Conservation (phyloP, 352 stramenopile species). For the Phytophthora megakarya region DNA sequence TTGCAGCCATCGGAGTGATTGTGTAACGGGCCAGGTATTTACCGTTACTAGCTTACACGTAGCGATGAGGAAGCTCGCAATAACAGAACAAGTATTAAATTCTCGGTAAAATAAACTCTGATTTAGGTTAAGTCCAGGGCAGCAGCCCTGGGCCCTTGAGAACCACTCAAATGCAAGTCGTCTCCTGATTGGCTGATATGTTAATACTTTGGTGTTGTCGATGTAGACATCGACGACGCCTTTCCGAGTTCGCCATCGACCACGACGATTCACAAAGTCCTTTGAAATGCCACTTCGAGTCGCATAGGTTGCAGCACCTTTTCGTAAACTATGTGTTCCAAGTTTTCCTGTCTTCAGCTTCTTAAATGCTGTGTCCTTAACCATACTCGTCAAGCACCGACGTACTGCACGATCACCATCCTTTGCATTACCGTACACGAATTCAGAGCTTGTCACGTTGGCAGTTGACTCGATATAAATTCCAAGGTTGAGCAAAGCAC, state of each 20-base stretch:
- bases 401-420: conserved; percentile 18
- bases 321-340: conserved; percentile 4
- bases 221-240: conserved; percentile 15
- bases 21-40: no score
- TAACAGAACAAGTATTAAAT: no score
- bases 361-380: conserved; percentile 8
- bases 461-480: conserved; percentile 16
- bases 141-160: no score
- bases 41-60: no score
- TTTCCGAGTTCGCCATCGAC: conserved; percentile 19
- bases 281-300: conserved; percentile 17
- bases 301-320: conserved; percentile 16
- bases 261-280: conserved; percentile 15
- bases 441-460: conserved; percentile 3
- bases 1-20: no score
- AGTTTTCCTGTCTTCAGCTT: conserved; percentile 11
- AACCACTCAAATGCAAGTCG: no score
- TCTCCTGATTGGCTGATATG: no score
- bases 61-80: no score
- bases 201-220: no score
- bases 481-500: conserved; percentile 22
- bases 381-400: conserved; percentile 10
- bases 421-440: conserved; percentile 22
- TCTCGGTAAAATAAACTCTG: no score
- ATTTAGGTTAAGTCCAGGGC: no score